A percentile compares a stretch with the other conserved stretches of the same genome.
Evolutionary conservation across 306 rosid species (phyloP).

Genomic region (Trifolium dubium): DNA sequence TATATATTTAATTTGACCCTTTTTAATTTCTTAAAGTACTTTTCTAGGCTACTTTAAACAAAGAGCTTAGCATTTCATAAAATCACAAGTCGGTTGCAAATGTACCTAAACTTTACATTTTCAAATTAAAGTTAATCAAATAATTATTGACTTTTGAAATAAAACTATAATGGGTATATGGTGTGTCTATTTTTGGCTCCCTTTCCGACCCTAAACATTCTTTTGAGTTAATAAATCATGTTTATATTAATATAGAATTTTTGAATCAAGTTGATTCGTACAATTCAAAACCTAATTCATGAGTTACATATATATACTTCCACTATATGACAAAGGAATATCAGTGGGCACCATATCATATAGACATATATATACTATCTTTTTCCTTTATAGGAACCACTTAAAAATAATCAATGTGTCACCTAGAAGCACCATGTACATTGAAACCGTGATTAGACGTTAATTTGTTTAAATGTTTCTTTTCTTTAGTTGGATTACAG

Average conservation of each 20-base stretch:
- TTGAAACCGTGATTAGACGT: constrained; percentile 45
- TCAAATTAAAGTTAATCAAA: constrained; percentile 33
- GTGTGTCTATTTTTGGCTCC: constrained; percentile 24
- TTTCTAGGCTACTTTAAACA: constrained; percentile 18
- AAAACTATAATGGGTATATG: constrained; percentile 14
- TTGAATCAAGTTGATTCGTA: constrained; percentile 25
- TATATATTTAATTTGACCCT: neutral
- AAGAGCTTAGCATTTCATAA: constrained; percentile 26
- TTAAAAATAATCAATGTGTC: constrained; percentile 21
- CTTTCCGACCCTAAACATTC: constrained; percentile 32
- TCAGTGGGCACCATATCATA: constrained; percentile 37
- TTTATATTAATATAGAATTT: neutral
- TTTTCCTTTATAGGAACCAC: constrained; percentile 31
- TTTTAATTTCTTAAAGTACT: neutral
- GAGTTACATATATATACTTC: neutral
- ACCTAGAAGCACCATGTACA: constrained; percentile 26
- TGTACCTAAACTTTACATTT: constrained; percentile 18
- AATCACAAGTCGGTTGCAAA: constrained; percentile 25
- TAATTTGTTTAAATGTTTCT: constrained; percentile 16
- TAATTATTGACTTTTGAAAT: constrained; percentile 37
- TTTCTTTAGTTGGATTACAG: neutral
- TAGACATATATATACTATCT: too few relatives aligned
- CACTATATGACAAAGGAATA: constrained; percentile 47
- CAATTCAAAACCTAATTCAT: neutral
- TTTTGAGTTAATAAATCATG: constrained; percentile 7